A percentile compares a stretch with the other conserved stretches of the same genome.
Evolutionary conservation across 305 asterid genomes (phyloP).

Genomic region (Petunia hybrid): DNA sequence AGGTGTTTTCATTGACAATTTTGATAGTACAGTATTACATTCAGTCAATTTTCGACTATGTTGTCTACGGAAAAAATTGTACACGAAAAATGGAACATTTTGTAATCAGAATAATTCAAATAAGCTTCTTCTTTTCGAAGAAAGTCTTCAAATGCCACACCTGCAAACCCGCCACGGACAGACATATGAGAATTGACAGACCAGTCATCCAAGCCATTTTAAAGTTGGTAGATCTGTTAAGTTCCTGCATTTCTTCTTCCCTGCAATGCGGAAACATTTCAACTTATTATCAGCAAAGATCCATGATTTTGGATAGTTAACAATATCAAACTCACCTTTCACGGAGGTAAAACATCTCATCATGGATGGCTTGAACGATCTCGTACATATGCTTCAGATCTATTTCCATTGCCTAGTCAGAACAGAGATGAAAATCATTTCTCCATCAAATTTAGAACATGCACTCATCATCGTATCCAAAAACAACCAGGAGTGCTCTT

Average conservation of each 20-base stretch:
- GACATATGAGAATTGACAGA: conserved; percentile 64
- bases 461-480: not conserved
- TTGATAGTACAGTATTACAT: conserved; percentile 12
- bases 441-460: not conserved
- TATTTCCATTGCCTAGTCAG: conserved; percentile 71
- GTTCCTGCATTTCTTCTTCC: conserved; percentile 93
- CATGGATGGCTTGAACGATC: conserved; percentile 75
- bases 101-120: conserved; percentile 43
- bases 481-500: not conserved
- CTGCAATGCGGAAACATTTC: conserved; percentile 45
- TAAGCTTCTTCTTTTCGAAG: conserved; percentile 96
- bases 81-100: not conserved
- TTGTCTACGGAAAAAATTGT: conserved; percentile 9
- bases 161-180: conserved; percentile 86
- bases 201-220: conserved; percentile 84
- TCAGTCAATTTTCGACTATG: not conserved
- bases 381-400: conserved; percentile 89
- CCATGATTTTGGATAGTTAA: not conserved
- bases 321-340: conserved; percentile 57
- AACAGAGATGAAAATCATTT: conserved; percentile 4
- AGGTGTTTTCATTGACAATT: conserved; percentile 8
- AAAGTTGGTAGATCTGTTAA: conserved; percentile 71
- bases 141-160: conserved; percentile 86
- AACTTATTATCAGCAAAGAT: not conserved
- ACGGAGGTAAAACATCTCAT: conserved; percentile 87